Base-by-base conservation (phyloP, 2,329 filamentous ascomycete species). In the Ilyonectria destructans region DNA sequence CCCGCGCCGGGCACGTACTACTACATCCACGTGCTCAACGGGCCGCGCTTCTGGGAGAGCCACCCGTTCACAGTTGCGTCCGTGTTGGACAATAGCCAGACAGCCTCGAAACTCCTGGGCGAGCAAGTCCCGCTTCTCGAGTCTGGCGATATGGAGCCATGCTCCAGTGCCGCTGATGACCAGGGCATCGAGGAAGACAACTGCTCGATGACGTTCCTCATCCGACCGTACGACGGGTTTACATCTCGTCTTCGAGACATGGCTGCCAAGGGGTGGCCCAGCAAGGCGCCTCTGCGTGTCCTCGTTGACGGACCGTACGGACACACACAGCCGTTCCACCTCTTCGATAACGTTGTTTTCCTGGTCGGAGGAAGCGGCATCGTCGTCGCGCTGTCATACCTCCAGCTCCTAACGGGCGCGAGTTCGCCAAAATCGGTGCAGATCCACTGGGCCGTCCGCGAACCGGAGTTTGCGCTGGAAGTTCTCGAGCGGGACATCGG, bases 61-160 rank as follows among this genome's bases (percentile, higher is more conserved):
- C 85, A 87, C 51, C 85, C 85, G 0, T 87, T 87, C 58, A 86
- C 85, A 0, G 81, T 86, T 12, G 83, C 83, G 1, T 77, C 75
- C 9, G 70, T 80, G 2, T 48, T 63, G 3, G 71, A 76, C 37
- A 58, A 71, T 29, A 62, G 61, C 1, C 29, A 73, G 10, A 57
- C 40, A 0, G 51, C 48, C 1, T 46, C 67, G 0, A 78, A 79
- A 21, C 58, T 75, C 0, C 64, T 77, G 0, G 74, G 72, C 9
- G 82, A 83, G 23, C 76, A 80, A 5, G 72, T 68, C 2, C 80
- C 80, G 0, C 76, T 83, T 0, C 77, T 84, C 4, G 75, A 75
- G 2, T 29, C 67, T 1, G 35, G 63, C 17, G 58, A 66, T 0
- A 35, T 29, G 2, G 70, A 69, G 0, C 43, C 49, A n/a, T 58